A percentile compares a stretch with the other conserved stretches of the same genome.
These are phyloP conservation scores for Cydonia oblonga DNA, from an alignment of 331 rosid genomes.

Conservation along the genomic window DNA sequence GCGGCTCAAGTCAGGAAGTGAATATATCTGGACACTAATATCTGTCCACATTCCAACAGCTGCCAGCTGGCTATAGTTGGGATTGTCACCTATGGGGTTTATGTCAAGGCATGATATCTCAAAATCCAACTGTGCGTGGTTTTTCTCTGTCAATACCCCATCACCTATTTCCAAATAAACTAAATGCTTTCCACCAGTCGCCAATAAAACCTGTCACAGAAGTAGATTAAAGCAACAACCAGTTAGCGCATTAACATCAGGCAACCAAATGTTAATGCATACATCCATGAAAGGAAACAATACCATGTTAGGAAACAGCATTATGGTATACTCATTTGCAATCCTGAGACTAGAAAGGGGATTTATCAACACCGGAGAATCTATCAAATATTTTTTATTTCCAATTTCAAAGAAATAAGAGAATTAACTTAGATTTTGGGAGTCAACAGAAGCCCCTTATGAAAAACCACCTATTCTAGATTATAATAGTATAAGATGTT, in stretches of 20 bases:
- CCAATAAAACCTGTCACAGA: constrained; percentile 72
- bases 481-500: neutral
- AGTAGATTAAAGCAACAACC: neutral
- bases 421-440: neutral
- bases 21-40: constrained; percentile 68
- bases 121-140: constrained; percentile 56
- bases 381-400: neutral
- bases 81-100: constrained; percentile 76
- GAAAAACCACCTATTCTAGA: neutral
- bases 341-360: neutral
- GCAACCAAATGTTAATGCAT: neutral
- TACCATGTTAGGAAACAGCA: neutral
- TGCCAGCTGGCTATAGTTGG: constrained; percentile 64
- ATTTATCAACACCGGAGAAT: neutral
- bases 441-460: neutral
- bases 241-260: neutral
- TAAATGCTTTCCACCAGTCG: constrained; percentile 80
- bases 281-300: neutral
- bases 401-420: neutral
- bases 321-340: neutral
- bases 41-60: constrained; percentile 98
- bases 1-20: constrained; percentile 73
- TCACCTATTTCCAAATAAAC: constrained; percentile 78
- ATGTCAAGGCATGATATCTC: constrained; percentile 89
- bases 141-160: constrained; percentile 45